phyloP scores from a whole-genome alignment of 495 filamentous ascomycete species.

The Thozetella sp. region DNA sequence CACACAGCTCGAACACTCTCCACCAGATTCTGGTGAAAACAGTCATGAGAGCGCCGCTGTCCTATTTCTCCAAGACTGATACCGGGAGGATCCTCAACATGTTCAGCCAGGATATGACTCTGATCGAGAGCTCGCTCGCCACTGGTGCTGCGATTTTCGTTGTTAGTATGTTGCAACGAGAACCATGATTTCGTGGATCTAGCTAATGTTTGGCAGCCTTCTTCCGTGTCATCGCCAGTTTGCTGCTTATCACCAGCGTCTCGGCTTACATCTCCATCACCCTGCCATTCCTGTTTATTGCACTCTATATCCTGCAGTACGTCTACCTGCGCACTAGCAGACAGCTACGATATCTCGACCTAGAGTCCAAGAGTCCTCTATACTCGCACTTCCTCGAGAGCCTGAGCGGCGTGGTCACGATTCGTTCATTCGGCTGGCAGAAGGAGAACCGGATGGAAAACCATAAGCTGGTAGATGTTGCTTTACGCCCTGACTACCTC shows the following conservation, averaged over 20 bases:
- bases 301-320: conserved; percentile 43
- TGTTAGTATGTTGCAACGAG: not conserved
- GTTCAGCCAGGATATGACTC: not conserved
- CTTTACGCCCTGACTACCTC: conserved; percentile 45
- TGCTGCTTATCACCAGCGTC: not conserved
- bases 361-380: conserved; percentile 63
- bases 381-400: conserved; percentile 63
- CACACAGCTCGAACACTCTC: no score
- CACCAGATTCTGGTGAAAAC: no score
- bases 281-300: not conserved
- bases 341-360: conserved; percentile 63
- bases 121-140: not conserved
- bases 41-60: not conserved
- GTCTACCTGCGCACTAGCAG: conserved; percentile 67
- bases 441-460: conserved; percentile 19
- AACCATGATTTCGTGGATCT: not conserved
- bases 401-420: conserved; percentile 35
- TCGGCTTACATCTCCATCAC: not conserved
- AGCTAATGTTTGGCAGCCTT: not conserved
- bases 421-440: conserved; percentile 50
- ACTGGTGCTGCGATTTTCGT: not conserved
- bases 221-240: not conserved
- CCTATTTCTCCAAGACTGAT: not conserved
- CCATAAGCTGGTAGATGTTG: conserved; percentile 28
- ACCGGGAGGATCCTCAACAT: not conserved